Evolutionary conservation across 805 yeast species (phyloP).

Genomic region (Starmerella khaoyaiensis): DNA sequence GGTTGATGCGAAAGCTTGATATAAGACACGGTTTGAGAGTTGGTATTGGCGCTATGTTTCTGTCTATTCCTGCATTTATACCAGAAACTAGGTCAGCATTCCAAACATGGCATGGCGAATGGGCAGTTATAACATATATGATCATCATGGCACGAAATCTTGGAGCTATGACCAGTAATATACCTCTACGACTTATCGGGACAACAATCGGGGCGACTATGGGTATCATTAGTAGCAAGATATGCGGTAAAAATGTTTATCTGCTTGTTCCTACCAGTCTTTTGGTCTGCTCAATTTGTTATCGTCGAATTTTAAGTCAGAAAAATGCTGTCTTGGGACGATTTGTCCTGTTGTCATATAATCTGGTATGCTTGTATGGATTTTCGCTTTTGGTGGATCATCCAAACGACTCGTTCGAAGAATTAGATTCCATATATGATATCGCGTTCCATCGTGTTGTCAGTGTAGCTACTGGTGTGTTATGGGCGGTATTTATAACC

Average conservation of each 20-base stretch:
- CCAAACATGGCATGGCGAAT: slow-evolving; percentile 61
- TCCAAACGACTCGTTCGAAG: slow-evolving; percentile 40
- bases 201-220: slow-evolving; percentile 56
- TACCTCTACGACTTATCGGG: slow-evolving; percentile 40
- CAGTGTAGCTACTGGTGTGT: slow-evolving; percentile 57
- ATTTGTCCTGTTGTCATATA: slow-evolving; percentile 61
- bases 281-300: slow-evolving; percentile 32
- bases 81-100: slow-evolving; percentile 43
- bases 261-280: slow-evolving; percentile 41
- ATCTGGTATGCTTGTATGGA: slow-evolving; percentile 63
- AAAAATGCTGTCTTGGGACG: slow-evolving; percentile 29
- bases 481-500: slow-evolving; percentile 66
- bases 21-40: slow-evolving; percentile 70
- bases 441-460: slow-evolving; percentile 69
- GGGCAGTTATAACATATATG: slow-evolving; percentile 73
- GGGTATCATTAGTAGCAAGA: slow-evolving; percentile 42
- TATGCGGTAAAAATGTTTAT: slow-evolving; percentile 34
- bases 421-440: slow-evolving; percentile 58
- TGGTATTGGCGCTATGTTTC: slow-evolving; percentile 57
- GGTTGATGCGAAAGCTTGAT: slow-evolving; percentile 47
- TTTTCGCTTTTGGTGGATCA: slow-evolving; percentile 52
- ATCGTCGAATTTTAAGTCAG: slow-evolving; percentile 45
- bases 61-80: slow-evolving; percentile 55
- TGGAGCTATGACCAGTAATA: slow-evolving; percentile 75
- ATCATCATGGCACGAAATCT: slow-evolving; percentile 74